A percentile compares a stretch with the other conserved stretches of the same genome.
Evolutionary conservation across 2,329 filamentous ascomycete species (phyloP).

Genomic region (Dactylonectria macrodidyma): DNA sequence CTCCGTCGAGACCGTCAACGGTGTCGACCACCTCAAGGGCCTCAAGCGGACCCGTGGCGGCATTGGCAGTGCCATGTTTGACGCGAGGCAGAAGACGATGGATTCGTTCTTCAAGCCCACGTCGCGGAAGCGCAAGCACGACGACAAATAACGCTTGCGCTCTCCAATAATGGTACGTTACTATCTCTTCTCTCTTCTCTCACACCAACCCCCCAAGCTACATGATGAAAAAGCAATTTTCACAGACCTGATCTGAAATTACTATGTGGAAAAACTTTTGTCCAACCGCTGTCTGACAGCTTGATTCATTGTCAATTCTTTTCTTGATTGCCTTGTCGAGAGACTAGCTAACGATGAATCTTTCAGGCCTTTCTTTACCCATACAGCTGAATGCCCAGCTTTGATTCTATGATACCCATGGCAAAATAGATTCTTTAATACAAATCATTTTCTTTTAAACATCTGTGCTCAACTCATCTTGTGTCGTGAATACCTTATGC

Average conservation of each 20-base stretch:
- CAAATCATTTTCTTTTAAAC: constrained; percentile 52
- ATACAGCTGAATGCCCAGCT: constrained; percentile 1
- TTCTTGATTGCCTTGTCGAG: constrained; percentile 42
- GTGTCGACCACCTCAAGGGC: constrained; percentile 78
- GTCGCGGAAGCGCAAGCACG: constrained; percentile 46
- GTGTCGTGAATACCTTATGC: constrained; percentile 72
- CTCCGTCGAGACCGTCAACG: constrained; percentile 75
- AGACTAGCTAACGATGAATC: constrained; percentile 43
- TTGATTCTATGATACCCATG: constrained; percentile 1
- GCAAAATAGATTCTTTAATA: constrained; percentile 30
- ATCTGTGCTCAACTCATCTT: constrained; percentile 69
- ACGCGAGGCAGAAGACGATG: constrained; percentile 82
- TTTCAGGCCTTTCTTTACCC: constrained; percentile 1
- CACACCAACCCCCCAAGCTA: constrained; percentile 39
- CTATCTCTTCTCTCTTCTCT: constrained; percentile 33
- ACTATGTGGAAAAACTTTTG: constrained; percentile 78
- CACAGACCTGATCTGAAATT: constrained; percentile 89
- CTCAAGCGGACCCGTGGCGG: constrained; percentile 87
- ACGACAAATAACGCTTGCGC: constrained; percentile 41
- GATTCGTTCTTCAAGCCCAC: constrained; percentile 79
- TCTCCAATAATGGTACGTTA: constrained; percentile 57
- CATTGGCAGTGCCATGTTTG: constrained; percentile 83
- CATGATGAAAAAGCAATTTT: constrained; percentile 80
- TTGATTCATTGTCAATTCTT: constrained; percentile 33
- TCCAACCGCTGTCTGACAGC: constrained; percentile 87